Evolutionary conservation across 305 asterid species (phyloP).

Genomic region (Fraxinus floribunda): DNA sequence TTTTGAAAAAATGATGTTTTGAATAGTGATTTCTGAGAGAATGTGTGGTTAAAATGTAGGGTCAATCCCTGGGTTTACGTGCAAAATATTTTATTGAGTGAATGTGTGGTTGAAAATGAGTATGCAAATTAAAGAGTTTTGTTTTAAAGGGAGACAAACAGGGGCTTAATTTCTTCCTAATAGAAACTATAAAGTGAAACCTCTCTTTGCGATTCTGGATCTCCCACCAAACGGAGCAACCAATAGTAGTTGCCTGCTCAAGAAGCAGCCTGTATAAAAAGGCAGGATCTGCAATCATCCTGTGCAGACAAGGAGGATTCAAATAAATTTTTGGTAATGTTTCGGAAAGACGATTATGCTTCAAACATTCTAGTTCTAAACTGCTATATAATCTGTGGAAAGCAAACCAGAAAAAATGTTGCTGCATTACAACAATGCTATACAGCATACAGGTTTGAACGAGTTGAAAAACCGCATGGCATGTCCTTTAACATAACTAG

Average conservation of each 20-base stretch:
- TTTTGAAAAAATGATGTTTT: too few species aligned
- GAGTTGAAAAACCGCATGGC: neutral
- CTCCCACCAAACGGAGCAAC: slow-evolving; percentile 96
- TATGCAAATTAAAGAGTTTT: too few species aligned
- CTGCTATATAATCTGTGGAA: neutral
- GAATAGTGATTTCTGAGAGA: too few species aligned
- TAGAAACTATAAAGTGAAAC: slow-evolving; percentile 31
- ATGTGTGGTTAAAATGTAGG: too few species aligned
- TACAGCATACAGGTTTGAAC: neutral
- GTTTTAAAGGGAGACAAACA: neutral
- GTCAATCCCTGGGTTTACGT: too few species aligned
- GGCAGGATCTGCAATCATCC: slow-evolving; percentile 99
- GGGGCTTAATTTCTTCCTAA: neutral
- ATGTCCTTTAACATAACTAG: neutral
- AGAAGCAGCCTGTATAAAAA: slow-evolving; percentile 75
- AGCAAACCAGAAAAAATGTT: neutral
- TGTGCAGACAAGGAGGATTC: slow-evolving; percentile 36
- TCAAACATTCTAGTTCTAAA: neutral
- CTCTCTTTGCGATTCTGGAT: slow-evolving; percentile 90
- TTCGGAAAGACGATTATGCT: neutral
- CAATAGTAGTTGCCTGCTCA: slow-evolving; percentile 87
- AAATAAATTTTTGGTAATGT: slow-evolving; percentile 12
- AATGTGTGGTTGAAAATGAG: too few species aligned
- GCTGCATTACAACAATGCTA: neutral
- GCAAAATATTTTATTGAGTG: too few species aligned